Percentiles rank a stretch among this genome's conserved stretches.
phyloP scores from a whole-genome alignment of 371 early-diverging fungal species.

The Massospora cicadina region DNA sequence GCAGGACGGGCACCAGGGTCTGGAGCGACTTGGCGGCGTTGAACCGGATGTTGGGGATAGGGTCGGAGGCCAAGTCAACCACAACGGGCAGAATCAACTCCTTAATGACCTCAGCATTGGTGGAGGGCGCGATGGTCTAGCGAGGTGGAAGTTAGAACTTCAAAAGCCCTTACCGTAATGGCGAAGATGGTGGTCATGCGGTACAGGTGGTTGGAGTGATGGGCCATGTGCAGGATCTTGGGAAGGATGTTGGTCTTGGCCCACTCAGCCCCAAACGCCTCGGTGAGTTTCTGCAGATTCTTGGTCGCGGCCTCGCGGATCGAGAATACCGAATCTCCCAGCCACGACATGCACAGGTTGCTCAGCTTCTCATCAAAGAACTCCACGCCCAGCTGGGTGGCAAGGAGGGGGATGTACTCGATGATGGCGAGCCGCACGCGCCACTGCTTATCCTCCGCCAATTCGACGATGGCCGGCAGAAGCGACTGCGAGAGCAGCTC shows the following conservation, averaged over 20 bases:
- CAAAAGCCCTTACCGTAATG: constrained; percentile 45
- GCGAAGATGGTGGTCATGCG: constrained; percentile 95
- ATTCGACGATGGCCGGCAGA: constrained; percentile 91
- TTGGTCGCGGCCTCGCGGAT: constrained; percentile 91
- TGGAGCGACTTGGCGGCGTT: constrained; percentile 93
- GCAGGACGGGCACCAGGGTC: constrained; percentile 60
- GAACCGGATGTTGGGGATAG: constrained; percentile 97
- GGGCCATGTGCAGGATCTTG: constrained; percentile 76
- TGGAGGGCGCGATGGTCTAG: constrained; percentile 74
- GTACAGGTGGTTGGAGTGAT: constrained; percentile 80
- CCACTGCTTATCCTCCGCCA: constrained; percentile 98
- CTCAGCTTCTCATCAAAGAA: constrained; percentile 94
- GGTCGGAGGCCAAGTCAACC: constrained; percentile 65
- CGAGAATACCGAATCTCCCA: constrained; percentile 88
- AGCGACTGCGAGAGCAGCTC: constrained; percentile 90
- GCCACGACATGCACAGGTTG: constrained; percentile 88
- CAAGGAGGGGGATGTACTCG: constrained; percentile 91
- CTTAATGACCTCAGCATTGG: constrained; percentile 68
- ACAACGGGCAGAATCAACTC: constrained; percentile 82
- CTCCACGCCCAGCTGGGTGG: constrained; percentile 79
- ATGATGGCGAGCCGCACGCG: constrained; percentile 95
- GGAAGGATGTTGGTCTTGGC: constrained; percentile 83
- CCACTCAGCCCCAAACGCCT: constrained; percentile 98
- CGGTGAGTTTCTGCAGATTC: constrained; percentile 80
- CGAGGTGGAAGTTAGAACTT: neutral